Evolutionary conservation across 768 basidiomycete species (phyloP).

Genomic region (Sarcodon aspratus): DNA sequence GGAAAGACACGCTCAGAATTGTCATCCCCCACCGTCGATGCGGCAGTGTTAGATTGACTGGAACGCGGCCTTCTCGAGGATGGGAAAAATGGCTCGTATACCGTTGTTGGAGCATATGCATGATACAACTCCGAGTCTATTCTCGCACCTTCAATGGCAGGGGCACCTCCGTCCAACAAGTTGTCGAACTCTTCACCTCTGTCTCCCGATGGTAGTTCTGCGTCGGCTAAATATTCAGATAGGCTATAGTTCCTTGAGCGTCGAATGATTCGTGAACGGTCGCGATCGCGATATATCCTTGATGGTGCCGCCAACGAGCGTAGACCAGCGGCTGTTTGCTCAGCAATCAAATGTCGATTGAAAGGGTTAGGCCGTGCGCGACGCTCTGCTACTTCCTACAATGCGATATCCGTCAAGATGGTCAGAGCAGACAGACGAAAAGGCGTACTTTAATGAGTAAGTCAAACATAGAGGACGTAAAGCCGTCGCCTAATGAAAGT

Average conservation of each 20-base stretch:
- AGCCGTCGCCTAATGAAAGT: conserved; percentile 45
- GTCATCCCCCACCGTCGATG: background rate
- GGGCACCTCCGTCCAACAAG: conserved; percentile 23
- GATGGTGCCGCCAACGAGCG: conserved; percentile 41
- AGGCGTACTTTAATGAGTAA: conserved; percentile 62
- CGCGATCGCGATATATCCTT: conserved; percentile 37
- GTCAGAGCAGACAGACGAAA: background rate
- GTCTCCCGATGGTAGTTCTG: conserved; percentile 47
- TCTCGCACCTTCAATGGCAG: conserved; percentile 39
- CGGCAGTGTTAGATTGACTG: background rate
- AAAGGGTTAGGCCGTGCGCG: conserved; percentile 36
- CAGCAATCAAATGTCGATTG: conserved; percentile 55
- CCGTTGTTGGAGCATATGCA: conserved; percentile 24
- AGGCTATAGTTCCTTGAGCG: background rate
- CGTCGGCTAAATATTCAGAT: conserved; percentile 27
- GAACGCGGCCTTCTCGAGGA: background rate
- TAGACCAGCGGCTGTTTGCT: conserved; percentile 53
- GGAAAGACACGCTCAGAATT: background rate
- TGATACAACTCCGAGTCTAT: conserved; percentile 55
- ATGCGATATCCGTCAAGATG: conserved; percentile 4
- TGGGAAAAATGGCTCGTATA: background rate
- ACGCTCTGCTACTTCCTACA: conserved; percentile 70
- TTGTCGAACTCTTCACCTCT: conserved; percentile 55
- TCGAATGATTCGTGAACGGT: background rate
- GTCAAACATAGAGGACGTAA: conserved; percentile 66